These are phyloP conservation scores for Coprinopsis strossmayeri DNA, from an alignment of 768 basidiomycete genomes.

Conservation along the genomic window DNA sequence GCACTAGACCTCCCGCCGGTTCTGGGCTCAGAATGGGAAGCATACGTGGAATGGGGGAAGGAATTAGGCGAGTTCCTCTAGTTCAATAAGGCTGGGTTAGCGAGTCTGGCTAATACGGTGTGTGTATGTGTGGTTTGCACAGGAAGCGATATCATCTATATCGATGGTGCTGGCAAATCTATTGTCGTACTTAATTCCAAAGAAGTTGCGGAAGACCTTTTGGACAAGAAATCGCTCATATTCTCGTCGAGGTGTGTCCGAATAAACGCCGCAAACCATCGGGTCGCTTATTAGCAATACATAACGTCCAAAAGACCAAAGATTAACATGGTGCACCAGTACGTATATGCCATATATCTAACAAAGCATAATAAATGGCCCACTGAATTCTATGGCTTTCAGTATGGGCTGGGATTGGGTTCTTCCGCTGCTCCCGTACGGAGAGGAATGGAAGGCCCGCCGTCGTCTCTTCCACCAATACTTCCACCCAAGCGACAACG, in stretches of 20 bases:
- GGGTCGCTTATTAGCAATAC: neutral
- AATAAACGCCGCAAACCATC: neutral
- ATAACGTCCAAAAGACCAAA: slow-evolving; percentile 10
- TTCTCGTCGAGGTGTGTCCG: slow-evolving; percentile 17
- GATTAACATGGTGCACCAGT: slow-evolving; percentile 12
- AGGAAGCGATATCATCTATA: slow-evolving; percentile 20
- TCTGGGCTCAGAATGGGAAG: neutral
- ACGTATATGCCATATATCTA: neutral
- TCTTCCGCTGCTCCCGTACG: slow-evolving; percentile 6
- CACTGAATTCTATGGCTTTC: neutral
- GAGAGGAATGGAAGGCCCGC: slow-evolving; percentile 5
- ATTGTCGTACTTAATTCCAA: slow-evolving; percentile 18
- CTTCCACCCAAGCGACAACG: slow-evolving; percentile 4
- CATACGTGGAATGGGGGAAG: slow-evolving; percentile 2
- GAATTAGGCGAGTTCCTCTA: slow-evolving; percentile 2
- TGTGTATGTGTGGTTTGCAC: neutral
- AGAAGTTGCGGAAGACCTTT: slow-evolving; percentile 15
- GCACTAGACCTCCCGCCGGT: slow-evolving; percentile 3
- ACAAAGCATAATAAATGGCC: too few species aligned
- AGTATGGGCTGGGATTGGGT: slow-evolving; percentile 14
- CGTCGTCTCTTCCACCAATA: slow-evolving; percentile 7
- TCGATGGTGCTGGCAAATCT: slow-evolving; percentile 14
- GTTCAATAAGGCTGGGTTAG: too few species aligned
- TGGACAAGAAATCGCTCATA: slow-evolving; percentile 18
- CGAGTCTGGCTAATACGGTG: neutral